Conservation (phyloP, 352 stramenopile genomes). For the Globisporangium ultimum region DNA sequence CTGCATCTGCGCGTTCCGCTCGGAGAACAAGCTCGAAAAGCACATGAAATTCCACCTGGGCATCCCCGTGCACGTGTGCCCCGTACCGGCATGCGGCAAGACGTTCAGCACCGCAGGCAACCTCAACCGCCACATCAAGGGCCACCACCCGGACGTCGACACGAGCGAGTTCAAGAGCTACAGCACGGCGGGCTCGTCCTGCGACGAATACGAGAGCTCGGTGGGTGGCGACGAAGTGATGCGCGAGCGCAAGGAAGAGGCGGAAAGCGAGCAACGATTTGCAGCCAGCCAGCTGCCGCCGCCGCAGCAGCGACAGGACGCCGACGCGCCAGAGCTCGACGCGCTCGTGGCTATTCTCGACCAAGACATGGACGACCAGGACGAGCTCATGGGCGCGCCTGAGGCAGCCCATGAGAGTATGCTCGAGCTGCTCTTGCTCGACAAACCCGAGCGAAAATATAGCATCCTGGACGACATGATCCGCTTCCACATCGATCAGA, state of each 20-base stretch:
- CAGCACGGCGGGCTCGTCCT: constrained; percentile 13
- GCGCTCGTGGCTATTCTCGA: constrained; percentile 36
- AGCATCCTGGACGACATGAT: constrained; percentile 48
- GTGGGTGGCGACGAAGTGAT: constrained; percentile 18
- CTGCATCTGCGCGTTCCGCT: constrained; percentile 53
- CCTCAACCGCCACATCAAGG: constrained; percentile 58
- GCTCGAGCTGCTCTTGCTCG: constrained; percentile 10
- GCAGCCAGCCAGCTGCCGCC: background rate
- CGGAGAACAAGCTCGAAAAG: constrained; percentile 56
- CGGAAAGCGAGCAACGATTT: background rate
- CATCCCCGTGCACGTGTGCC: constrained; percentile 40
- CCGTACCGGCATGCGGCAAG: constrained; percentile 40
- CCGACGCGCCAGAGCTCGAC: constrained; percentile 17
- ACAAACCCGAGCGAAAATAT: constrained; percentile 8
- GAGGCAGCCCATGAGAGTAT: constrained; percentile 3
- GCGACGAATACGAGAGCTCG: constrained; percentile 27
- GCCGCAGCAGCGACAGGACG: background rate
- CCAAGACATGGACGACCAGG: constrained; percentile 12
- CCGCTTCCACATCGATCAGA: constrained; percentile 34
- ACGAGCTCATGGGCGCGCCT: background rate
- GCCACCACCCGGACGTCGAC: constrained; percentile 38
- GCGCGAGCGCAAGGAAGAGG: constrained; percentile 10
- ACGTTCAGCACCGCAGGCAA: constrained; percentile 63
- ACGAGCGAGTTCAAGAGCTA: constrained; percentile 12
- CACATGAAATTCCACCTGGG: constrained; percentile 67